Conservation (phyloP, 306 rosid species). For the Acacia melanoxylon region DNA sequence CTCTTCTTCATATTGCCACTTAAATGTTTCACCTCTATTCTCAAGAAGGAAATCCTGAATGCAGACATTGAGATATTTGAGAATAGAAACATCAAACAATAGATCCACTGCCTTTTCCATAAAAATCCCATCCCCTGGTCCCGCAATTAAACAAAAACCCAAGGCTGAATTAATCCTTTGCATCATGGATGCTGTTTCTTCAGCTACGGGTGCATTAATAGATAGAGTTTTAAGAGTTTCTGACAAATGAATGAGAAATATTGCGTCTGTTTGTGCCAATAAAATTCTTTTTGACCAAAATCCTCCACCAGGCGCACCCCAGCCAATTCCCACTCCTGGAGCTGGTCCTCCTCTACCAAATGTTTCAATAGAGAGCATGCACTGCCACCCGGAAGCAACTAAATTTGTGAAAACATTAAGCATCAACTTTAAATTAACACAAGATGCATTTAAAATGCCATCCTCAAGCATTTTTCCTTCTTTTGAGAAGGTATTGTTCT, state of each 20-base stretch:
- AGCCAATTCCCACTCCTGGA: conserved; percentile 93
- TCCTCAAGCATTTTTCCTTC: conserved; percentile 72
- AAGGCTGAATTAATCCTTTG: conserved; percentile 58
- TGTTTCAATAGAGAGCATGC: conserved; percentile 61
- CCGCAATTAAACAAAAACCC: conserved; percentile 66
- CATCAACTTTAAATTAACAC: conserved; percentile 55
- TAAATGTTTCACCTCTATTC: conserved; percentile 45
- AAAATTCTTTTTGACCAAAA: conserved; percentile 77
- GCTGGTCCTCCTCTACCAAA: conserved; percentile 97
- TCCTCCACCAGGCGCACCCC: conserved; percentile 93
- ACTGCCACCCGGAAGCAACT: conserved; percentile 62
- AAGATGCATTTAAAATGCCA: conserved; percentile 59
- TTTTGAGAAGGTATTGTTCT: conserved; percentile 47
- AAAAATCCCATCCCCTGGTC: conserved; percentile 59
- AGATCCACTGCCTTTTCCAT: conserved; percentile 55
- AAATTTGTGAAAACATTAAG: conserved; percentile 51
- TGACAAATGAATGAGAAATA: conserved; percentile 54
- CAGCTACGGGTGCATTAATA: conserved; percentile 33
- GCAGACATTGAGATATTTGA: conserved; percentile 64
- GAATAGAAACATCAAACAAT: conserved; percentile 56
- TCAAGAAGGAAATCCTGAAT: conserved; percentile 48
- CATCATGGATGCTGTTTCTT: conserved; percentile 46
- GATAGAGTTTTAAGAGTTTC: conserved; percentile 43
- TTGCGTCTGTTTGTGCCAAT: conserved; percentile 63
- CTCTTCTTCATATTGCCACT: conserved; percentile 67